These are phyloP conservation scores for Teratosphaeria nubilosa DNA, from an alignment of 2,329 filamentous ascomycete genomes.

Conservation along the genomic window DNA sequence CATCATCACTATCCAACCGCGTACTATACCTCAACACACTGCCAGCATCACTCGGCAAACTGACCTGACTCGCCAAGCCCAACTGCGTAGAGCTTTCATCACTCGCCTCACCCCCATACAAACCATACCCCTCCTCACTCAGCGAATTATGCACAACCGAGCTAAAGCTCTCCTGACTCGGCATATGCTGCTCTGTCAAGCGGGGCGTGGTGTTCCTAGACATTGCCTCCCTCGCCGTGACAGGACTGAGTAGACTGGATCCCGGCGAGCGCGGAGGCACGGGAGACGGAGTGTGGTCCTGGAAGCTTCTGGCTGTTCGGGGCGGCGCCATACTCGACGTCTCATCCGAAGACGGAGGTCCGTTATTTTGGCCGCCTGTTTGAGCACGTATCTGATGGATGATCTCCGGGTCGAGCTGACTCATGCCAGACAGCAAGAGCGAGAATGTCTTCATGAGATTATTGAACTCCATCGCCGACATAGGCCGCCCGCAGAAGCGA, in stretches of 20 bases:
- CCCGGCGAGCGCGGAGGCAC: constrained; percentile 6
- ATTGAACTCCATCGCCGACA: constrained; percentile 63
- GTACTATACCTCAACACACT: constrained; percentile 16
- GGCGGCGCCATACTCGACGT: not conserved
- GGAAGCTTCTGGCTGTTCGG: not conserved
- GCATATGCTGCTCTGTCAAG: constrained; percentile 7
- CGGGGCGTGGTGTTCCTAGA: constrained; percentile 15
- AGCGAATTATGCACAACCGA: constrained; percentile 16
- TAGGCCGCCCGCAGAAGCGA: constrained; percentile 63
- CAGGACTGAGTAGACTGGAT: constrained; percentile 17
- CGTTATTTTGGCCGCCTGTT: constrained; percentile 5
- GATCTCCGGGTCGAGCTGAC: constrained; percentile 46
- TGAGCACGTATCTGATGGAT: constrained; percentile 35
- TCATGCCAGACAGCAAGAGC: constrained; percentile 66
- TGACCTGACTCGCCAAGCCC: constrained; percentile 12
- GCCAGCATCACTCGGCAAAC: constrained; percentile 17
- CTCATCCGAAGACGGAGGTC: not conserved
- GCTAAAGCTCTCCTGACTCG: constrained; percentile 17
- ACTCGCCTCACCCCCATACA: not conserved
- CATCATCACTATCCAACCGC: not conserved
- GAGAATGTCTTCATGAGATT: constrained; percentile 77
- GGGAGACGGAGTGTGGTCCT: constrained; percentile 7
- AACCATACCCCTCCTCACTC: not conserved
- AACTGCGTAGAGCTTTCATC: constrained; percentile 1
- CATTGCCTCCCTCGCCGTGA: constrained; percentile 17